Conservation (phyloP, 768 basidiomycete genomes). For the Termitomyces sp. region DNA sequence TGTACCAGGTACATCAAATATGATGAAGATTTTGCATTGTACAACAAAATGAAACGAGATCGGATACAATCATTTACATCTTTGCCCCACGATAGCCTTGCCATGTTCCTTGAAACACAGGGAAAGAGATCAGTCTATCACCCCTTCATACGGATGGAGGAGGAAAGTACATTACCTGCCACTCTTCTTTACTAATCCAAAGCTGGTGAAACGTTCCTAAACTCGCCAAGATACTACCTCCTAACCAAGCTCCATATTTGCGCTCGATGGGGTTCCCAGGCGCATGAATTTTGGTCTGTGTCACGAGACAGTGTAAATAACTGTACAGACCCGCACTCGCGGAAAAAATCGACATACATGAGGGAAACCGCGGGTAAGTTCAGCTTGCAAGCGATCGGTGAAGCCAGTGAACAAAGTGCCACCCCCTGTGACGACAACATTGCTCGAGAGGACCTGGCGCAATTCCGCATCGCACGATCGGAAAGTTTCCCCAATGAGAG, state of each 20-base stretch:
- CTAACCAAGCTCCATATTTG: constrained; percentile 91
- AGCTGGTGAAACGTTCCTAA: constrained; percentile 97
- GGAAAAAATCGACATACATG: constrained; percentile 53
- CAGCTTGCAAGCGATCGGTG: constrained; percentile 73
- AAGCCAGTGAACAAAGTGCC: constrained; percentile 85
- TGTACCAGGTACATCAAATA: not conserved
- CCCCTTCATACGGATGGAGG: not conserved
- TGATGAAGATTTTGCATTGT: not conserved
- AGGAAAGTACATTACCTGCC: constrained; percentile 55
- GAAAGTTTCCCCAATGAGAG: constrained; percentile 73
- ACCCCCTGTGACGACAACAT: constrained; percentile 95
- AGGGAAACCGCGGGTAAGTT: constrained; percentile 69
- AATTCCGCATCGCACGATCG: constrained; percentile 88
- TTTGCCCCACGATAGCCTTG: constrained; percentile 73
- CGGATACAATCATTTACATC: constrained; percentile 60
- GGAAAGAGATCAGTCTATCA: not conserved
- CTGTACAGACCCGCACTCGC: not conserved
- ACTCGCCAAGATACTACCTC: constrained; percentile 91
- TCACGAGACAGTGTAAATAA: not conserved
- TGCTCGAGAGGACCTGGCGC: constrained; percentile 83
- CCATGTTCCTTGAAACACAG: constrained; percentile 62
- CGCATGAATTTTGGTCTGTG: constrained; percentile 83
- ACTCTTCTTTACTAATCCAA: constrained; percentile 93
- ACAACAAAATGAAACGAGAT: not conserved
- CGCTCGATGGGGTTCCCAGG: constrained; percentile 89